Evolutionary conservation across 306 rosid species (phyloP).

Genomic region (Comarum palustre): DNA sequence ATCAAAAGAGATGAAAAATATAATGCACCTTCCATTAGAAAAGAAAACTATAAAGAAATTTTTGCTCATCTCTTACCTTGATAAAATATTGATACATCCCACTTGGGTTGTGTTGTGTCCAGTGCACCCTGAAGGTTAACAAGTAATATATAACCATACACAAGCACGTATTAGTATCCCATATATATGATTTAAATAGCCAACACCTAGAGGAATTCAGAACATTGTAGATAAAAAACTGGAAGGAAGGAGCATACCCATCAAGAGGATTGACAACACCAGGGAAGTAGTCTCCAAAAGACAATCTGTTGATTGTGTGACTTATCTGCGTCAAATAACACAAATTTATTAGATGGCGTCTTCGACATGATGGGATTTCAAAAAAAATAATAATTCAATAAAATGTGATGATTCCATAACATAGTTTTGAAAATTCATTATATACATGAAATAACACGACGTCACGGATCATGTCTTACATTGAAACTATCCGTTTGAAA

Average conservation of each 20-base stretch:
- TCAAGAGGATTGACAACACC: constrained; percentile 95
- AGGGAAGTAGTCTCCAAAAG: constrained; percentile 86
- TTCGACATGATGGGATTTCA: constrained; percentile 4
- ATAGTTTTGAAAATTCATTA: background rate
- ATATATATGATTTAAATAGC: constrained; percentile 4
- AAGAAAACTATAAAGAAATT: background rate
- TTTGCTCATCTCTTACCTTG: constrained; percentile 56
- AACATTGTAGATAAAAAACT: constrained; percentile 9
- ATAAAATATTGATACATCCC: constrained; percentile 97
- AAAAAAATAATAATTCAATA: constrained; percentile 2
- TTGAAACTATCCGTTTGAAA: constrained; percentile 95
- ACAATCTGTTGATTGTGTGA: constrained; percentile 77
- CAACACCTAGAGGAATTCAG: constrained; percentile 1
- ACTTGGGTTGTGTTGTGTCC: constrained; percentile 75
- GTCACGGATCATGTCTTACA: constrained; percentile 50
- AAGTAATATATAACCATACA: constrained; percentile 17
- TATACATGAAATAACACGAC: constrained; percentile 5
- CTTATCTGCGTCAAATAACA: constrained; percentile 54
- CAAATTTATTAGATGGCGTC: constrained; percentile 22
- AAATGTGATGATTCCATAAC: background rate
- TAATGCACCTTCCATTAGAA: background rate
- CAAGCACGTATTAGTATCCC: constrained; percentile 12
- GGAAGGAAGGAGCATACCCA: constrained; percentile 45
- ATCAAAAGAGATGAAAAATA: background rate
- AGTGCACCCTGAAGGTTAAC: constrained; percentile 61